Evolutionary conservation across 495 filamentous ascomycete genomes (phyloP).

Genomic region (Hypoxylon subgilvum): DNA sequence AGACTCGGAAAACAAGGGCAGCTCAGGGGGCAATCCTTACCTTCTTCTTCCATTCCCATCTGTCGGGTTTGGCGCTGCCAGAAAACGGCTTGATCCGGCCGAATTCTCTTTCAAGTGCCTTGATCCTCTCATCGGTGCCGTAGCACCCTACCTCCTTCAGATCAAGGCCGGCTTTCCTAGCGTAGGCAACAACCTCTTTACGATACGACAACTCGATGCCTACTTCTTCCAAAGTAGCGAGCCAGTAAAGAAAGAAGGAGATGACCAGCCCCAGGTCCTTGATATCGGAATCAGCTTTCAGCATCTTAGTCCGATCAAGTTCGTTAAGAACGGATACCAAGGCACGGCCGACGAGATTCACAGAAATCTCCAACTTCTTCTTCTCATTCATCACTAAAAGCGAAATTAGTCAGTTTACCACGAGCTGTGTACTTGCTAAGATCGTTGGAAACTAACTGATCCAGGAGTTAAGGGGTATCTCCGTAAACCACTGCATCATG

Average conservation of each 20-base stretch:
- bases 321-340: conserved; percentile 25
- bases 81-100: conserved; percentile 28
- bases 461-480: conserved; percentile 26
- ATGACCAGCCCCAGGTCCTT: conserved; percentile 30
- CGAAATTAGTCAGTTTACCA: conserved; percentile 6
- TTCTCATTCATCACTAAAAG: conserved; percentile 10
- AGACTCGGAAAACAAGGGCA: not conserved
- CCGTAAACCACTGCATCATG: conserved; percentile 27
- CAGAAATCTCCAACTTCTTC: conserved; percentile 11
- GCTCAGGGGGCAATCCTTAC: conserved; percentile 1
- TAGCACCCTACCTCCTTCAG: conserved; percentile 18
- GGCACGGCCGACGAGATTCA: conserved; percentile 28
- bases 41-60: conserved; percentile 32
- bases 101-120: conserved; percentile 11
- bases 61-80: conserved; percentile 12
- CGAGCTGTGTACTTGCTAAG: not conserved
- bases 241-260: conserved; percentile 28
- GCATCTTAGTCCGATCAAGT: conserved; percentile 23
- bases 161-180: conserved; percentile 28
- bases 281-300: conserved; percentile 25
- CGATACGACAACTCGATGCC: conserved; percentile 16
- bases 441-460: conserved; percentile 15
- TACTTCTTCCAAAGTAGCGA: conserved; percentile 5
- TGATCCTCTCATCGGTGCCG: conserved; percentile 26
- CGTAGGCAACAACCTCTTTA: conserved; percentile 29